A percentile compares a stretch with the other conserved stretches of the same genome.
These are phyloP conservation scores for Pestalotiopsis sp. DNA, from an alignment of 2,329 filamentous ascomycete species.

Conservation along the genomic window DNA sequence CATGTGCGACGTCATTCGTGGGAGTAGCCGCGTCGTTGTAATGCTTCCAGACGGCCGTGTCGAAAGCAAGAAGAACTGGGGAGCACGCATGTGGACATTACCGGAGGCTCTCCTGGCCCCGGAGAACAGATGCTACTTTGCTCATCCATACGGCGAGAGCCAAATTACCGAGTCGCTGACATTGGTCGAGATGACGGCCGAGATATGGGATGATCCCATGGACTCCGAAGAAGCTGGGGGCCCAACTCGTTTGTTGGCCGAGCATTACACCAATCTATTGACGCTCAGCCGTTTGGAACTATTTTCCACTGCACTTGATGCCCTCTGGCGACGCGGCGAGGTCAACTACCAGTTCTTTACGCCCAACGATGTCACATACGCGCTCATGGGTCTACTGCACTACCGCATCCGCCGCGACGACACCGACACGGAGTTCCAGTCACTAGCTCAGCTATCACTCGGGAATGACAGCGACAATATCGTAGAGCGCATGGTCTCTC, in stretches of 20 bases:
- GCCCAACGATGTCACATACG: slow-evolving; percentile 32
- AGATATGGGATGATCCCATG: slow-evolving; percentile 24
- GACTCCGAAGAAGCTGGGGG: slow-evolving; percentile 16
- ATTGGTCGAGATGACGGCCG: slow-evolving; percentile 25
- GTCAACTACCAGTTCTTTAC: slow-evolving; percentile 16
- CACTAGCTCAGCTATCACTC: slow-evolving; percentile 32
- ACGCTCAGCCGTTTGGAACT: slow-evolving; percentile 30
- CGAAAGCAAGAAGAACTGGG: slow-evolving; percentile 23
- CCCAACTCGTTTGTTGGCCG: slow-evolving; percentile 26
- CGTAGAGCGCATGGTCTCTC: slow-evolving; percentile 32
- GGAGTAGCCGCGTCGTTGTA: slow-evolving; percentile 21
- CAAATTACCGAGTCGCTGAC: slow-evolving; percentile 17
- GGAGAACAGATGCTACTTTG: slow-evolving; percentile 18
- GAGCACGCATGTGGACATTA: slow-evolving; percentile 27
- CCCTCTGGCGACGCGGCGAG: slow-evolving; percentile 20
- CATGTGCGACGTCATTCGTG: slow-evolving; percentile 28
- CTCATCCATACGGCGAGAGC: slow-evolving; percentile 11
- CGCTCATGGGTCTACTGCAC: slow-evolving; percentile 33
- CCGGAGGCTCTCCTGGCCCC: slow-evolving; percentile 26
- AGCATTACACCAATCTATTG: slow-evolving; percentile 29
- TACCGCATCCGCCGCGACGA: slow-evolving; percentile 26
- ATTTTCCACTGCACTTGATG: slow-evolving; percentile 26
- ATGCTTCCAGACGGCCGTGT: slow-evolving; percentile 20
- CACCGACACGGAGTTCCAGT: slow-evolving; percentile 30
- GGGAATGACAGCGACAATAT: slow-evolving; percentile 33